These are phyloP conservation scores for Fraxinus excelsior DNA, from an alignment of 257 asterid genomes.

Conservation along the genomic window DNA sequence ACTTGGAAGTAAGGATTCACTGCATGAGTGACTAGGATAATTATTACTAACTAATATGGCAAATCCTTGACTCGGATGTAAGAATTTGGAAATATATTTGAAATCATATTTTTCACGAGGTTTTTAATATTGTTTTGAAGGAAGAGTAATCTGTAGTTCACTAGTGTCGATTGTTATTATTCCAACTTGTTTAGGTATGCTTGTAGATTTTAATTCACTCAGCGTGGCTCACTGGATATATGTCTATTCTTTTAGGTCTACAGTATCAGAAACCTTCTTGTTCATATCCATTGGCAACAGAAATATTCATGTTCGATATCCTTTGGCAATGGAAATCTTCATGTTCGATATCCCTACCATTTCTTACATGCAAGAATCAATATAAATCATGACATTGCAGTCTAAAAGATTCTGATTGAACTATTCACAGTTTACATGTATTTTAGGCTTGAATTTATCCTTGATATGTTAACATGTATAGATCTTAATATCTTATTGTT, in stretches of 20 bases:
- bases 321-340: background rate
- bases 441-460: background rate
- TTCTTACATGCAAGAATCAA: background rate
- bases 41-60: background rate
- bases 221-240: background rate
- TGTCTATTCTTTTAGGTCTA: background rate
- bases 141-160: background rate
- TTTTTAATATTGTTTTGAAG: background rate
- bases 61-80: constrained; percentile 2
- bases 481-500: background rate
- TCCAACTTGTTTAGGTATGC: background rate
- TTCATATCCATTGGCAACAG: background rate
- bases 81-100: constrained; percentile 8
- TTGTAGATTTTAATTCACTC: background rate
- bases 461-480: background rate
- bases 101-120: background rate
- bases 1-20: constrained; percentile 85
- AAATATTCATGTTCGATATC: background rate
- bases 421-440: background rate
- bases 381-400: background rate
- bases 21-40: constrained; percentile 21
- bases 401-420: background rate
- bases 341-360: background rate
- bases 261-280: background rate
- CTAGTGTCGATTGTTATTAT: background rate